Percentiles rank a stretch among this genome's conserved stretches.
Evolutionary conservation across 345 rosid species (phyloP).

Genomic region (Ceriops decandra): DNA sequence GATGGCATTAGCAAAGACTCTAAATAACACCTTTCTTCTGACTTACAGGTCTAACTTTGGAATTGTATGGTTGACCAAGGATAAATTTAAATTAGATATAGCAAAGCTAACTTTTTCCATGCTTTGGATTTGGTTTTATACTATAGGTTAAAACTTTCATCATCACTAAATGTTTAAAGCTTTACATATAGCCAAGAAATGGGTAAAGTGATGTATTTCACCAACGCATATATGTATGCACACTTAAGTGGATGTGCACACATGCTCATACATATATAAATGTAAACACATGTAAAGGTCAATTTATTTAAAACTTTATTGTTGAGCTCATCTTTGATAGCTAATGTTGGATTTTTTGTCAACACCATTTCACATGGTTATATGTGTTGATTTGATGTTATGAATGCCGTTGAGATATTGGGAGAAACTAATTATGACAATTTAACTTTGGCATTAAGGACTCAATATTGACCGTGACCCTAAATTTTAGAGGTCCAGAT

Average conservation of each 20-base stretch:
- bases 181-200: background rate
- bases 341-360: no score
- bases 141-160: background rate
- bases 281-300: background rate
- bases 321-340: no score
- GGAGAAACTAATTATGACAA: no score
- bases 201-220: background rate
- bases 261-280: background rate
- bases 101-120: background rate
- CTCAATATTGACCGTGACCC: no score
- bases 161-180: background rate
- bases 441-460: no score
- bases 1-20: conserved; percentile 77
- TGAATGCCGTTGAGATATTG: no score
- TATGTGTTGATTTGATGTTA: no score
- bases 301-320: no score
- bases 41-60: conserved; percentile 79
- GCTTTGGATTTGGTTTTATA: background rate
- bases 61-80: conserved; percentile 63
- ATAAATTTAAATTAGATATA: conserved; percentile 63
- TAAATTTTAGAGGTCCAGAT: no score
- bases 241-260: no score
- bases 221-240: no score
- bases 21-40: conserved; percentile 78
- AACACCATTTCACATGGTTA: no score